Conservation (phyloP, 495 filamentous ascomycete genomes). For the Bacidia gigantensis region DNA sequence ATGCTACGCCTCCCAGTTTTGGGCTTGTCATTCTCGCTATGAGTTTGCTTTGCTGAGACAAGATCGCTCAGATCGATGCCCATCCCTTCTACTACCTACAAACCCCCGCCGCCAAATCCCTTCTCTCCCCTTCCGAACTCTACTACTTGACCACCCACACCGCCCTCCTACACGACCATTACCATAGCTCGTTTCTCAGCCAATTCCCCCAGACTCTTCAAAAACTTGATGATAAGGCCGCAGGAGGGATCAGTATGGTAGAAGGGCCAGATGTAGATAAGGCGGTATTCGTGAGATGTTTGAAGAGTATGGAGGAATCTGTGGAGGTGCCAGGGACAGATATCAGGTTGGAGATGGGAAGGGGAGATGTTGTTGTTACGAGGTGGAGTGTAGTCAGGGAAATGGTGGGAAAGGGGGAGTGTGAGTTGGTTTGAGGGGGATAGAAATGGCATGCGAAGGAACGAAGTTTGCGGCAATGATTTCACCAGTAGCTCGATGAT, state of each 20-base stretch:
- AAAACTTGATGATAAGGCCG: slow-evolving; percentile 68
- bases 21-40: slow-evolving; percentile 21
- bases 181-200: slow-evolving; percentile 62
- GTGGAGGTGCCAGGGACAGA: slow-evolving; percentile 39
- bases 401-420: slow-evolving; percentile 55
- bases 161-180: slow-evolving; percentile 67
- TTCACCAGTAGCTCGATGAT: too few relatives aligned
- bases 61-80: slow-evolving; percentile 55
- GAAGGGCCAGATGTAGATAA: slow-evolving; percentile 67
- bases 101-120: slow-evolving; percentile 17
- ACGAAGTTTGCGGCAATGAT: background rate
- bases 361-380: slow-evolving; percentile 76
- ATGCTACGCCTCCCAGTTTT: background rate
- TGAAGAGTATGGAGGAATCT: slow-evolving; percentile 46
- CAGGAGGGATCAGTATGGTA: slow-evolving; percentile 83
- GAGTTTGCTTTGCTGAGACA: slow-evolving; percentile 33
- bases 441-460: background rate
- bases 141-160: slow-evolving; percentile 73
- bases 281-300: slow-evolving; percentile 71
- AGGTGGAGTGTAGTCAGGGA: slow-evolving; percentile 71
- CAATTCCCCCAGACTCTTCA: slow-evolving; percentile 65
- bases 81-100: slow-evolving; percentile 48
- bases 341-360: slow-evolving; percentile 45
- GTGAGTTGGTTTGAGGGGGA: slow-evolving; percentile 63
- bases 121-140: slow-evolving; percentile 58